Evolutionary conservation across 768 basidiomycete species (phyloP).

Genomic region (Clitopilus hobsonii): DNA sequence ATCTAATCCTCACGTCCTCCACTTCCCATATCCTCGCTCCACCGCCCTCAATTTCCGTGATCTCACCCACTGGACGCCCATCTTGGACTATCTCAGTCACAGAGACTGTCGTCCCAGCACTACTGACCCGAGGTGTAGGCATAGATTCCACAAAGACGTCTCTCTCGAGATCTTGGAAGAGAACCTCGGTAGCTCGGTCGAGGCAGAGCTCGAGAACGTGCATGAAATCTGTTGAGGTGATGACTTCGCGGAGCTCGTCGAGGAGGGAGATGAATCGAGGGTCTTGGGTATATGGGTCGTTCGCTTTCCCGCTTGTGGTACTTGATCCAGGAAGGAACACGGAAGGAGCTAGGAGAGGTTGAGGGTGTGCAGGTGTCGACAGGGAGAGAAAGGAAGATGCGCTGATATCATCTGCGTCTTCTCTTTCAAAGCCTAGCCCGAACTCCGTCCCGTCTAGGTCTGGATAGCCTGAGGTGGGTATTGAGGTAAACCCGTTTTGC

Average conservation of each 20-base stretch:
- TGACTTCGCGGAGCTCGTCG: conserved; percentile 57
- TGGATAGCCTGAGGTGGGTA: conserved; percentile 11
- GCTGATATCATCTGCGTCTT: neutral
- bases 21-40: neutral
- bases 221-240: conserved; percentile 67
- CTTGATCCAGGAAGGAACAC: conserved; percentile 6
- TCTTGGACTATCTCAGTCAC: no score
- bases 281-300: conserved; percentile 20
- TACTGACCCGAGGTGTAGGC: conserved; percentile 11
- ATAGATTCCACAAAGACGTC: conserved; percentile 48
- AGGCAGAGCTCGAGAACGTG: conserved; percentile 69
- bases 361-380: neutral
- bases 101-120: no score
- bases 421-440: neutral
- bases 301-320: neutral
- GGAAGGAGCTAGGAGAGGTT: neutral
- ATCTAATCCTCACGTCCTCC: conserved; percentile 45
- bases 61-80: conserved; percentile 25
- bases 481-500: conserved; percentile 52
- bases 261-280: conserved; percentile 60
- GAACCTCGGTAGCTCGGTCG: conserved; percentile 59
- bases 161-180: conserved; percentile 60
- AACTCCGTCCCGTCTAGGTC: neutral
- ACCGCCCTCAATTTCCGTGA: neutral
- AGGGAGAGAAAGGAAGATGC: neutral